Base-by-base conservation (phyloP, 495 filamentous ascomycete genomes). In the Lindgomyces ingoldianus region DNA sequence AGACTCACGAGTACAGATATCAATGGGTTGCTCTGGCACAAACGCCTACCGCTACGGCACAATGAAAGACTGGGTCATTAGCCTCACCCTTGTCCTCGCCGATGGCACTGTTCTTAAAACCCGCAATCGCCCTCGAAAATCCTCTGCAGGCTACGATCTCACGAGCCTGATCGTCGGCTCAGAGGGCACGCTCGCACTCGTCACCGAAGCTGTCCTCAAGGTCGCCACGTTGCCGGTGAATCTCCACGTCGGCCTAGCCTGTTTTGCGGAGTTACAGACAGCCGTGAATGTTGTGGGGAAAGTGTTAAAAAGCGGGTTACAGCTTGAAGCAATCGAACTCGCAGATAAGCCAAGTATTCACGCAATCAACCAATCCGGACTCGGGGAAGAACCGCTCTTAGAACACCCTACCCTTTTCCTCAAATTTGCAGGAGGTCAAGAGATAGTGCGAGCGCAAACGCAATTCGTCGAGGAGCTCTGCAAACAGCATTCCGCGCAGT, bases 21-120 rank as follows among this genome's bases (percentile, higher is more conserved):
- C 68, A 29, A 65, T 63, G 2, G 90, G 90, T 30, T 96, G 93
- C 80, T 89, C 85, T 60, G 93, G 93, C 29, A 96, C 93, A 27
- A 96, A 97, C 74, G 88, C 93, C 12, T 91, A 94, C 70, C 82
- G 90, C 18, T 97, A 97, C 73, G 93, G 93, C 1, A 96, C 93
- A 0, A 98, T 97, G 91, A 86, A 90, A 64, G 91, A 96, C 70
- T 96, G 91, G 91, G 92, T 97, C 0, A 77, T 96, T 29, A 87
- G 84, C 49, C 77, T 98, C 25, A 98, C 92, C 0, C 89, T 95
- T 10, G 93, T 98, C 0, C 79, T 97, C 39, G 92, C 93, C 8
- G 91, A 98, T 74, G 93, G 93, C 49, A 89, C 86, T 10, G 78
- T 97, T 30, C 89, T 98, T 73, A 96, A 95, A 76, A 97, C 93